Evolutionary conservation across 2,329 filamentous ascomycete genomes (phyloP), one percentile per base, ranked within the genome.

Genomic region (Neofusicoccum ribis): DNA sequence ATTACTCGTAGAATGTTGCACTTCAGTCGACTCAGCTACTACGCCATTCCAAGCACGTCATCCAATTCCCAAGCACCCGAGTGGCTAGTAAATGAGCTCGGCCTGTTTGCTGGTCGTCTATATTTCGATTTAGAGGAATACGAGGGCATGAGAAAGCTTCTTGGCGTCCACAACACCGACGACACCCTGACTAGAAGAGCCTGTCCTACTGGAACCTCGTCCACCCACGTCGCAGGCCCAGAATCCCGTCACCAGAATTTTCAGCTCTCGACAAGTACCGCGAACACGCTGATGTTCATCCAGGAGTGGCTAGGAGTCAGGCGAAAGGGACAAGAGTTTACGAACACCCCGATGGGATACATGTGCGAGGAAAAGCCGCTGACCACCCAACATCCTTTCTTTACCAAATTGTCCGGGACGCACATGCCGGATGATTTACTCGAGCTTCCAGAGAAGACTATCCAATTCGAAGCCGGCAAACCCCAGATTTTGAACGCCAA

Each of bases 301-400:
- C 79, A 84, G 27, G 85, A 88, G 50, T 89, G 85, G 86, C 74
- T 88, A 0, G 75, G 82, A 0, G 66, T 86, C 0, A 79, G 83
- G 1, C 81, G 86, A 0, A 84, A 83, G 39, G 83, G 83, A 0
- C 84, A 87, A 64, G 85, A 89, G 65, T 81, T 88, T 60, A 70
- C 80, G 15, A 83, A 88, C 27, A 88, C 85, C 0, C 86, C 85
- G 0, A 87, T 88, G 81, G 86, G 85, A 0, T 85, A 83, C 68
- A 64, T 88, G 4, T 82, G 81, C 2, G 82, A 83, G 12, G 83
- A 85, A 11, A 85, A 84, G 67, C 70, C 75, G 0, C 74, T 89
- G 0, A 74, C 73, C 0, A 70, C 73, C 5, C 76, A 77, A 12
- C 85, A 88, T 62, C 75, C 82, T 0, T 88, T 88, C 74, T 88